Base-by-base conservation (phyloP, 164 flowering plant genomes). In the Vitis cinerea region DNA sequence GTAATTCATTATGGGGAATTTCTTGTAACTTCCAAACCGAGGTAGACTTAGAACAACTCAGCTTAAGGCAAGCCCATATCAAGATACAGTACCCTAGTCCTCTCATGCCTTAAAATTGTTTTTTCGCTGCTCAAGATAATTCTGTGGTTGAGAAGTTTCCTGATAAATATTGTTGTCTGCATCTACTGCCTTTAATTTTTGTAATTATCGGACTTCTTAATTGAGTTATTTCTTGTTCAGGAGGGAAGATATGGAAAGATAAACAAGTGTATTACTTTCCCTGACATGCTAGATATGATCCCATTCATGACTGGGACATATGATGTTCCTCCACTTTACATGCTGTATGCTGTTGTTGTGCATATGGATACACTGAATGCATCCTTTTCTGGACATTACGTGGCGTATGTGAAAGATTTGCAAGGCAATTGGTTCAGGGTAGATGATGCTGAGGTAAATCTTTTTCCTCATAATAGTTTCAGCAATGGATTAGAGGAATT, bases 311-410 rank as follows among this genome's bases (percentile, higher is more conserved):
- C 88, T 16, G 90, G 88, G 63, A 83, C 81, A 13, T 85, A 82
- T 48, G 98, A 93, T 68, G 71, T 78, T 37, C 90, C 97, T 69
- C 92, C 97, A 2, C 87, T 87, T 58, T 93, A 91, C 80, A 77
- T 82, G 87, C 94, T 93, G 48, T 93, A 91, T 85, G 96, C 80
- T 37, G 96, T 88, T 54, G 90, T 90, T 64, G 97, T 91, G 71
- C 98, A 93, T 79, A 74, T 88, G 83, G 98, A 93, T 76, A 85
- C 86, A 8, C 72, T 74, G 64, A 93, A 90, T 76, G 96, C 94
- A 12, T 90, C 98, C 27, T 93, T 91, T 75, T 90, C 94, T 69
- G 98, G 98, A 27, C 98, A 93, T 78, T 93, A 93, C 73, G 84
- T 91, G n/a, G 80, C 90, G 0, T 93, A 93, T 64, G 89, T 91